Evolutionary conservation across 2,329 filamentous ascomycete genomes (phyloP), one percentile per base, ranked within the genome.

Genomic region (Colletotrichum karsti): DNA sequence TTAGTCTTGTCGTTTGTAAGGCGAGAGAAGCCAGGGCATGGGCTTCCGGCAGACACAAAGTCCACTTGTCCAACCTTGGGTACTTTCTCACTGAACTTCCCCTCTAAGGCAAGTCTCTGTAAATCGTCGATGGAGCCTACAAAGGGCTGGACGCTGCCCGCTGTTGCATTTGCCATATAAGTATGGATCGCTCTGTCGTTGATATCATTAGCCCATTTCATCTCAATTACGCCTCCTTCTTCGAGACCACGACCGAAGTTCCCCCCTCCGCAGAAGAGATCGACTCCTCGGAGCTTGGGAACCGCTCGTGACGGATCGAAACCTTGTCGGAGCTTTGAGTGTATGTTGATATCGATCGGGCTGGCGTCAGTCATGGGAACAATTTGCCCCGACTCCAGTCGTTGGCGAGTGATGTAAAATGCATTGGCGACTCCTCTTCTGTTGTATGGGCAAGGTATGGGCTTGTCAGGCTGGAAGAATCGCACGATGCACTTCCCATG

Each of bases 231-330:
- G 1, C 90, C 89, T 1, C 88, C 88, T 59, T 94, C 92, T 76
- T 94, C 92, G 0, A 97, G 81, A 0, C 93, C 93, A 30, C 92
- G 85, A 5, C 93, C 93, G 57, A 96, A 89, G 58, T 91, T 94
- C 0, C 93, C 93, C 18, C 91, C 91, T 1, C 93, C 93, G 71
- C 91, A 93, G 73, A 93, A 97, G 0, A 96, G 80, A 70, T 94
- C 92, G 4, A 95, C 78, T 0, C 90, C 91, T 5, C 80, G 81
- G 8, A 93, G 81, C 65, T 82, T 83, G 18, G 74, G 69, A 5
- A 71, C 63, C 5, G 67, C 33, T 1, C 68, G 71, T 0, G 62
- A 54, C 0, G 88, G 86, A 69, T 90, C 80, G 44, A 88, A 87
- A 0, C 89, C 90, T 76, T 92, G 86, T 0, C 79, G 82, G 3